Percentiles rank a stretch among this genome's conserved stretches.
These are phyloP conservation scores for Daldinia loculata DNA, from an alignment of 495 filamentous ascomycete genomes.

Conservation along the genomic window DNA sequence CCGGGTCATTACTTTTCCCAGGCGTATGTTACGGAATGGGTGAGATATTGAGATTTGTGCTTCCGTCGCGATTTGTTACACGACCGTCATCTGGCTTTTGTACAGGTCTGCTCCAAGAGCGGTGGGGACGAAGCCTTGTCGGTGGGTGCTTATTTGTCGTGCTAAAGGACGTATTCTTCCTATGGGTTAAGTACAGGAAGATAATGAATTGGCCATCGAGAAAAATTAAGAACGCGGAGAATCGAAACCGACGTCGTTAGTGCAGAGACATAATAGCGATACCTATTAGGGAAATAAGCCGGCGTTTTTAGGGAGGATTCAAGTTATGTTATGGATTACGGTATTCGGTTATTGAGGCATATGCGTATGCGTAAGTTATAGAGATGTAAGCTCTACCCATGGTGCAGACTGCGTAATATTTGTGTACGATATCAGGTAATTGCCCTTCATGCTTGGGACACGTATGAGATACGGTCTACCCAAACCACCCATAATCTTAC, in stretches of 20 bases:
- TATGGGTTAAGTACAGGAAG: conserved; percentile 78
- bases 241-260: conserved; percentile 35
- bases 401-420: neutral
- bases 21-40: conserved; percentile 65
- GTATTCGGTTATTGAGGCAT: conserved; percentile 7
- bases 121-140: conserved; percentile 81
- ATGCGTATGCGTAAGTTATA: neutral
- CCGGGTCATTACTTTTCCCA: conserved; percentile 53
- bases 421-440: neutral
- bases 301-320: conserved; percentile 2
- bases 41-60: conserved; percentile 66
- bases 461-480: neutral
- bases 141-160: conserved; percentile 84
- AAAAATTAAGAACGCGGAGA: conserved; percentile 67
- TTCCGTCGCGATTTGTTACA: conserved; percentile 71
- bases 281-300: neutral
- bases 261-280: neutral
- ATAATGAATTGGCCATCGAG: conserved; percentile 73
- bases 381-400: neutral
- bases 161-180: conserved; percentile 74
- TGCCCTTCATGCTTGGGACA: neutral
- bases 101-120: conserved; percentile 72
- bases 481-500: neutral
- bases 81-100: conserved; percentile 51
- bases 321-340: neutral